Conservation (phyloP, 805 yeast genomes). For the Hanseniaspora lindneri region DNA sequence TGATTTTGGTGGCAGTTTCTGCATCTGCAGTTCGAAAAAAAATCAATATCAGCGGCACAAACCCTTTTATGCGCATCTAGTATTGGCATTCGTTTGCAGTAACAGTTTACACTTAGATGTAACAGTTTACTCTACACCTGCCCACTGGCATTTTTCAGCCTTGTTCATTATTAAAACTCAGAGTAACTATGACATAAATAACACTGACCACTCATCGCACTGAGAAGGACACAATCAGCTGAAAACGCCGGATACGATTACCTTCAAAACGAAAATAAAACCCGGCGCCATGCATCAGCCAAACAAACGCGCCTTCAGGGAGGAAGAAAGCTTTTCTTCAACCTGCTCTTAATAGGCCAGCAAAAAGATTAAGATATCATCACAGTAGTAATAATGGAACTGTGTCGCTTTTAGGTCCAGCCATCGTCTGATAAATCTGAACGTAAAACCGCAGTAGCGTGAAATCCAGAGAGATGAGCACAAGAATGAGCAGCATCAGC, state of each 20-base stretch:
- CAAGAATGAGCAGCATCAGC: too few species aligned
- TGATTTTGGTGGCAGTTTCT: too few species aligned
- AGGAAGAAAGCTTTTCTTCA: constrained; percentile 8
- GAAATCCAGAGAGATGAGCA: too few species aligned
- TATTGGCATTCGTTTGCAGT: too few species aligned
- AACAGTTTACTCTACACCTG: too few species aligned
- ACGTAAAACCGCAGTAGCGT: too few species aligned
- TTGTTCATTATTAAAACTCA: constrained; percentile 32
- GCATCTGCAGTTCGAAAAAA: too few species aligned
- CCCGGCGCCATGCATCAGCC: not conserved
- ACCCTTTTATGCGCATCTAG: not conserved
- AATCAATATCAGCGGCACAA: not conserved
- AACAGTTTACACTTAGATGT: too few species aligned
- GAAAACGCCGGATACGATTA: constrained; percentile 2
- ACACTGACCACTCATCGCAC: constrained; percentile 49
- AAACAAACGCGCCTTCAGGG: constrained; percentile 3
- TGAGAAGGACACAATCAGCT: constrained; percentile 31
- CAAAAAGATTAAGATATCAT: constrained; percentile 24
- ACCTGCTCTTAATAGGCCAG: constrained; percentile 17
- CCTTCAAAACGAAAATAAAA: constrained; percentile 9
- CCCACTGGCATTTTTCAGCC: too few species aligned
- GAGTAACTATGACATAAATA: constrained; percentile 71
- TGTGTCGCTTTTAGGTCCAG: not conserved
- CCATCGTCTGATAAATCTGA: not conserved
- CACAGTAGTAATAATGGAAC: constrained; percentile 20